Base-by-base conservation (phyloP, 2,329 filamentous ascomycete species). In the Septoria linicola region DNA sequence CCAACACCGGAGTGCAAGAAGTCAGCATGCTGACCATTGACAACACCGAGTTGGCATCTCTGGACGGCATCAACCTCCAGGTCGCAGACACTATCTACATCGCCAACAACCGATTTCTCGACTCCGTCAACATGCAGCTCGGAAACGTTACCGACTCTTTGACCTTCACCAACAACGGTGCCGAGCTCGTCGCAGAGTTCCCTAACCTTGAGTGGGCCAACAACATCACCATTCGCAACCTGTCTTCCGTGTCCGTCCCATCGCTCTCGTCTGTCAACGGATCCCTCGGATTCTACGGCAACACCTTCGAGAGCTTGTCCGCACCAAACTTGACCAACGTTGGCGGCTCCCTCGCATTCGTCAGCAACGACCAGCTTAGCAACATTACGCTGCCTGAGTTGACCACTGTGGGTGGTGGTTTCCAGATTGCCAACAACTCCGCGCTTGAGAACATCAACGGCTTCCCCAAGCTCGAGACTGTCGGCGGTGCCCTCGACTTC, bases 361-460 rank as follows among this genome's bases (percentile, higher is more conserved):
- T 76, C 61, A 74, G 74, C 72, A 83, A 83, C 75, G 63, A 70
- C 57, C 63, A 76, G 57, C 66, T 85, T 55, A 72, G 74, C 68
- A 96, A 95, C 80, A 78, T 96, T 72, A 83, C 85, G 53, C 80
- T 95, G 73, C 84, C 87, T 41, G 40, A 68, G 17, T 78, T 97
- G 39, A 79, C 76, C 60, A 79, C 73, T 48, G 80, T 96, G 65
- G 82, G 80, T 61, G 91, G 89, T 75, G 89, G 87, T 69, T 81
- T 95, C 69, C 83, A 87, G 63, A 82, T 99, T 67, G 85, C 88
- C 73, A 95, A 96, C 82, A 96, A 97, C 84, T 88, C 89, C 55
- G 76, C 77, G 49, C 80, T 96, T 27, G 63, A 72, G 50, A 69
- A 75, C 54, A 77, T 96, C 50, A 72, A 80, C 59, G 82, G 82